A percentile compares a stretch with the other conserved stretches of the same genome.
These are phyloP conservation scores for Phlebiopsis gigantea DNA, from an alignment of 768 basidiomycete genomes.

Conservation along the genomic window DNA sequence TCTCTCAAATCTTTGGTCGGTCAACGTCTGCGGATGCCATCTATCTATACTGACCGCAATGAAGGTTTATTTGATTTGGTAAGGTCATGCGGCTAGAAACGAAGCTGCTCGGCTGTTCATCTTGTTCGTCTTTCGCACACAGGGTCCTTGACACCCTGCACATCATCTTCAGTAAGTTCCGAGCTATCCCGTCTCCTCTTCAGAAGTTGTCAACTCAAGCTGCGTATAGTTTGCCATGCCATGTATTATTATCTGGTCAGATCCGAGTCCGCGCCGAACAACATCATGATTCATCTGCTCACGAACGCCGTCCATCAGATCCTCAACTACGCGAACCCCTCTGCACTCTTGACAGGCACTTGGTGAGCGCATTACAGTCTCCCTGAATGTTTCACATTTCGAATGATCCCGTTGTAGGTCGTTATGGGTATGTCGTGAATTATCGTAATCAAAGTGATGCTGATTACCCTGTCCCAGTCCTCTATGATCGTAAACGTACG, in stretches of 20 bases:
- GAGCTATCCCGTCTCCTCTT: background rate
- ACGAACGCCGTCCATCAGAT: background rate
- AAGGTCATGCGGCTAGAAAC: background rate
- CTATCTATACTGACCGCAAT: background rate
- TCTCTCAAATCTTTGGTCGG: slow-evolving; percentile 5
- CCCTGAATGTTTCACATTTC: background rate
- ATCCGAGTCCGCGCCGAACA: background rate
- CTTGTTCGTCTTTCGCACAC: background rate
- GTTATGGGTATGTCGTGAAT: slow-evolving; percentile 7
- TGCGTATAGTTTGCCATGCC: slow-evolving; percentile 7
- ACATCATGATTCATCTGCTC: background rate
- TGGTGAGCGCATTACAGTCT: slow-evolving; percentile 1
- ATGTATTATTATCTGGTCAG: slow-evolving; percentile 12
- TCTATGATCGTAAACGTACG: slow-evolving; percentile 13
- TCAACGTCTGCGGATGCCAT: background rate
- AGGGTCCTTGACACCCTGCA: slow-evolving; percentile 11
- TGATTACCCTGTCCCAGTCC: background rate
- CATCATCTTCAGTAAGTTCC: slow-evolving; percentile 5
- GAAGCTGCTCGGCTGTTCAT: background rate
- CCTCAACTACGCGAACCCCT: slow-evolving; percentile 3
- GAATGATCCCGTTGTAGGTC: slow-evolving; percentile 2
- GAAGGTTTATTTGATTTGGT: slow-evolving; percentile 11
- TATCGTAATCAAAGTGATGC: background rate
- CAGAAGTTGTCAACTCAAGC: background rate
- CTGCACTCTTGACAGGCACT: background rate